Conservation (phyloP, 2,329 filamentous ascomycete genomes). For the Aspergillus fumigatus region DNA sequence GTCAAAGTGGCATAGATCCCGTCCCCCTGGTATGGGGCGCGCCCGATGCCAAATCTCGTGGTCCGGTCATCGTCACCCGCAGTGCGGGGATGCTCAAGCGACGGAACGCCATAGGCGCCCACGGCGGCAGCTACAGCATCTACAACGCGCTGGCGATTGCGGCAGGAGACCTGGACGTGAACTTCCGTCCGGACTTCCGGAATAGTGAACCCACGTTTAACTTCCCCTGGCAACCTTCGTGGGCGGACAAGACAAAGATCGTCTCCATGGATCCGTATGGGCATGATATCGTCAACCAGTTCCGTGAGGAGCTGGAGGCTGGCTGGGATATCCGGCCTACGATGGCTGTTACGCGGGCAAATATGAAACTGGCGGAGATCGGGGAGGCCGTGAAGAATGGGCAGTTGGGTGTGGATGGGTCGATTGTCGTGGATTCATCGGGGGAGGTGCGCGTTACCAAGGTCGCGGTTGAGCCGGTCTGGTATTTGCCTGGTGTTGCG, state of each 20-base stretch:
- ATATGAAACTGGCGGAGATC: slow-evolving; percentile 95
- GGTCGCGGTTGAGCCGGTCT: slow-evolving; percentile 91
- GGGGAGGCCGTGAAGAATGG: slow-evolving; percentile 80
- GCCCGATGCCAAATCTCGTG: slow-evolving; percentile 66
- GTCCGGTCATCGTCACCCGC: slow-evolving; percentile 75
- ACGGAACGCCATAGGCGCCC: slow-evolving; percentile 58
- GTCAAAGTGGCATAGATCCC: slow-evolving; percentile 91
- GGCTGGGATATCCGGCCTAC: slow-evolving; percentile 73
- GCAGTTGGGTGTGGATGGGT: slow-evolving; percentile 73
- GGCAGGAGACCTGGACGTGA: slow-evolving; percentile 77
- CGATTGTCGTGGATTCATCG: slow-evolving; percentile 77
- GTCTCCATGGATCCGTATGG: slow-evolving; percentile 96
- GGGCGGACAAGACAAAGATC: slow-evolving; percentile 87
- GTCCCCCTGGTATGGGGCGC: slow-evolving; percentile 84
- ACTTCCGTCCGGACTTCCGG: slow-evolving; percentile 73
- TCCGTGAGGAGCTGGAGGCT: slow-evolving; percentile 71
- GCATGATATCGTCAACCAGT: slow-evolving; percentile 76
- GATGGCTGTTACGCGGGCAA: slow-evolving; percentile 85
- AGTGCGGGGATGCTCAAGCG: slow-evolving; percentile 30
- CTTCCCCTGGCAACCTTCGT: slow-evolving; percentile 85
- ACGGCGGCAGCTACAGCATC: slow-evolving; percentile 90
- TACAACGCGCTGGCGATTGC: slow-evolving; percentile 93
- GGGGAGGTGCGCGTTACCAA: slow-evolving; percentile 94
- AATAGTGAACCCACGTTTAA: slow-evolving; percentile 89
- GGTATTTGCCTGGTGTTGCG: slow-evolving; percentile 82